Evolutionary conservation across 1,284 basidiomycete species (phyloP), one percentile per base, ranked within the genome.

Genomic region (Bjerkandera adusta): DNA sequence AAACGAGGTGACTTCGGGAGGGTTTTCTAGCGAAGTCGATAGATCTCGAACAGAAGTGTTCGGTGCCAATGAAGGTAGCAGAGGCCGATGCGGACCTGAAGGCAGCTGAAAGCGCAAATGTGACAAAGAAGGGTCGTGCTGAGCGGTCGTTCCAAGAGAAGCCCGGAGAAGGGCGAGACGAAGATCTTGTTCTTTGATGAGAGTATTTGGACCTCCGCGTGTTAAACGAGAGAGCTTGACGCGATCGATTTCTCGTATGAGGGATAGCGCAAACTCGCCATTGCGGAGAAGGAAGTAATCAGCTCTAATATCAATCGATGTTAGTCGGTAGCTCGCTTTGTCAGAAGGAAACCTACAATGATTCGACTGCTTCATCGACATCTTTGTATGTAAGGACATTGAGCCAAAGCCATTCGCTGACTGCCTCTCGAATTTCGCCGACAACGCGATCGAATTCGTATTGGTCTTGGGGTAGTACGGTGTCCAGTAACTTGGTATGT

Each of bases 351-450:
- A 67, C 84, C 66, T 56, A 86, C 83, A 91, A 65, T 4, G 81
- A 81, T 48, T 88, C 76, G 10, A 91, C 77, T 0, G 87, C 81
- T 20, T 83, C 84, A 51, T 88, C 82, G 0, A 95, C 87, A 54
- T 92, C 88, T 53, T 81, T 79, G 56, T 79, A 80, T 1, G 91
- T 95, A 44, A 96, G 72, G 25, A 96, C 85, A 58, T 93, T 91
- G 25, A 82, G 68, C 91, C 93, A 96, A 2, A 96, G 71, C 92
- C 92, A 96, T 68, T 93, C 91, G 54, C 88, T 85, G 47, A 90
- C 75, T 47, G 83, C 79, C 2, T 75, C 83, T 48, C 86, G 68
- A 43, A 92, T 86, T 48, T 83, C 78, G 20, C 79, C 70, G 24
- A 93, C 78, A 47, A 84, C 77, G 15, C 72, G 68, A 58, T 90